Base-by-base conservation (phyloP, 495 filamentous ascomycete species). In the Neurospora sp. region DNA sequence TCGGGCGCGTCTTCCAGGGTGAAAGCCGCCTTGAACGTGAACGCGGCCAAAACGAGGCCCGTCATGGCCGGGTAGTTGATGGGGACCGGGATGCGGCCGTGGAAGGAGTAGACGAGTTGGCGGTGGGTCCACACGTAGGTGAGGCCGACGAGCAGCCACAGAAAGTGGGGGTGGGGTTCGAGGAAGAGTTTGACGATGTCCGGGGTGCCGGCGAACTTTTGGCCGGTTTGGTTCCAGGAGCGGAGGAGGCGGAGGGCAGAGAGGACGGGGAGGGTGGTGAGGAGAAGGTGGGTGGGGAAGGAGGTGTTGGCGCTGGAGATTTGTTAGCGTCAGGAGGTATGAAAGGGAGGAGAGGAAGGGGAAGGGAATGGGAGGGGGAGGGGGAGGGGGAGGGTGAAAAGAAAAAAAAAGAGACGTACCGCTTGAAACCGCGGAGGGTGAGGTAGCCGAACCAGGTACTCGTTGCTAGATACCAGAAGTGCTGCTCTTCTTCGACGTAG, bases 401-500 rank as follows among this genome's bases (percentile, higher is more conserved):
- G 10, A 11, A 4, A 9, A 39, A 3, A 31, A 31, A 2, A 31
- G n/a, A 31, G 31, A 46, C 42, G 42, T 46, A 78, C 76, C 71
- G 72, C 38, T 75, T 75, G 41, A 80, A 80, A 69, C 81, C 84
- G 80, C 86, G 91, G 41, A 91, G 76, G 72, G 86, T 86, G 2
- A 96, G 82, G 74, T 88, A 87, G 62, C 87, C 82, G 54, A 92
- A 82, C 94, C 94, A 99, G 3, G 87, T 90, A 0, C 92, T 90
- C 14, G 91, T 89, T 20, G 88, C 79, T 94, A 94, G 97, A 81
- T 98, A 98, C 96, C 96, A 99, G 81, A 97, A 97, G 75, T 98
- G 92, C 35, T 98, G 96, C 79, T 99, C 96, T 81, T 99, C 96
- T 79, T 99, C 96, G 35, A 99, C 93, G 78, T 94, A 98, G 79